phyloP scores from a whole-genome alignment of 768 basidiomycete genomes.

The Neoboletus brunneissimus region DNA sequence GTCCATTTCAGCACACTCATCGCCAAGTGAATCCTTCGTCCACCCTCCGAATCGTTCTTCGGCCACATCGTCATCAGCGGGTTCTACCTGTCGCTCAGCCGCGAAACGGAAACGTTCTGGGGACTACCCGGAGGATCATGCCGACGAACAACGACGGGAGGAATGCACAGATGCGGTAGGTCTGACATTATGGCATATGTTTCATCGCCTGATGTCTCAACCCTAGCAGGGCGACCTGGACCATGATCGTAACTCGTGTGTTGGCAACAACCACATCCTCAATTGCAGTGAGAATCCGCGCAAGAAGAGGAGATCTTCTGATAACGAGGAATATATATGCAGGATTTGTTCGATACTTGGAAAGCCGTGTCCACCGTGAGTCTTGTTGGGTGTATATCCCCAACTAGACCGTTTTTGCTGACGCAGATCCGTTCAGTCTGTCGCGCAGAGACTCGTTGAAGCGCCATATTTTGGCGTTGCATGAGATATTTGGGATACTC shows the following conservation, averaged over 20 bases:
- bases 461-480: background rate
- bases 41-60: background rate
- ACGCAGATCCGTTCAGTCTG: background rate
- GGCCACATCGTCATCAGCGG: background rate
- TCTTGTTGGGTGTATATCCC: background rate
- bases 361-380: background rate
- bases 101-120: background rate
- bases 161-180: background rate
- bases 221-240: background rate
- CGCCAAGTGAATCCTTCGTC: background rate
- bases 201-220: background rate
- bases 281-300: background rate
- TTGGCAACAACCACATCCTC: background rate
- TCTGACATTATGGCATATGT: background rate
- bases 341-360: background rate
- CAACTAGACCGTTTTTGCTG: background rate
- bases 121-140: background rate
- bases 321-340: background rate
- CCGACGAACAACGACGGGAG: background rate
- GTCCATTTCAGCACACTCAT: background rate
- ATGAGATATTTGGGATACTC: background rate
- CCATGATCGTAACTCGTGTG: background rate
- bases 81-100: no score
- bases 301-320: background rate
- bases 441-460: conserved; percentile 11